A percentile compares a stretch with the other conserved stretches of the same genome.
phyloP scores from a whole-genome alignment of 2,329 filamentous ascomycete genomes.

The Calonectria henricotiae region DNA sequence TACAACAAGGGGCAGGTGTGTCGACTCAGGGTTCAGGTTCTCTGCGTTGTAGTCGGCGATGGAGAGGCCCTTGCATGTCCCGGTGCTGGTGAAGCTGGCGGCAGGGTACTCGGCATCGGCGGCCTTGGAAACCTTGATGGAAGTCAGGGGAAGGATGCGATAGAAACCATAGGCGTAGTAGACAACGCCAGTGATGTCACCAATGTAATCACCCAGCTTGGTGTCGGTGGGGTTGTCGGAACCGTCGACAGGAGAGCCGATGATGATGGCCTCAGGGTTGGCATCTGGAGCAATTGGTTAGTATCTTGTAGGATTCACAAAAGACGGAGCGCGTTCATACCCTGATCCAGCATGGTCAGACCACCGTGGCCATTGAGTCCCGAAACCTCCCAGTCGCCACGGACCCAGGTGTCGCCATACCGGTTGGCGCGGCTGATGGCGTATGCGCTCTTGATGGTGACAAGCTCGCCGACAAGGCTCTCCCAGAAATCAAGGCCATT shows the following conservation, averaged over 20 bases:
- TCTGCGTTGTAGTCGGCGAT: conserved; percentile 80
- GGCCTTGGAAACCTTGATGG: conserved; percentile 66
- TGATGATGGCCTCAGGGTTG: conserved; percentile 79
- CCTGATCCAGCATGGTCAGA: conserved; percentile 73
- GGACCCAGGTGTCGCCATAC: conserved; percentile 80
- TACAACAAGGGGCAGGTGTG: conserved; percentile 73
- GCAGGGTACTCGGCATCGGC: conserved; percentile 66
- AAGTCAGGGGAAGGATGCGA: conserved; percentile 76
- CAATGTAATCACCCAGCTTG: conserved; percentile 77
- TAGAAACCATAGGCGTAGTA: conserved; percentile 80
- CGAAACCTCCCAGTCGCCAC: conserved; percentile 76
- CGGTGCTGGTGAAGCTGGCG: conserved; percentile 69
- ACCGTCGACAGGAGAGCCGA: conserved; percentile 78
- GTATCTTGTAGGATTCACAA: neutral
- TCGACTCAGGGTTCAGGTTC: conserved; percentile 74
- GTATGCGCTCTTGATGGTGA: conserved; percentile 73
- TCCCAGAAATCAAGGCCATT: conserved; percentile 85
- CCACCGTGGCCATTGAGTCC: conserved; percentile 77
- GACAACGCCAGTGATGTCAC: conserved; percentile 79
- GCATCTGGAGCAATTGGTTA: conserved; percentile 64
- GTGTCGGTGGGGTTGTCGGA: conserved; percentile 72
- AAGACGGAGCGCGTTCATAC: conserved; percentile 53
- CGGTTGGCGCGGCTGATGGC: conserved; percentile 75
- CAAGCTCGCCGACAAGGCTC: conserved; percentile 77
- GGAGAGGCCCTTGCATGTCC: conserved; percentile 74